Evolutionary conservation across 192 early-diverging fungal species (phyloP).

Genomic region (Gonapodya sp.): DNA sequence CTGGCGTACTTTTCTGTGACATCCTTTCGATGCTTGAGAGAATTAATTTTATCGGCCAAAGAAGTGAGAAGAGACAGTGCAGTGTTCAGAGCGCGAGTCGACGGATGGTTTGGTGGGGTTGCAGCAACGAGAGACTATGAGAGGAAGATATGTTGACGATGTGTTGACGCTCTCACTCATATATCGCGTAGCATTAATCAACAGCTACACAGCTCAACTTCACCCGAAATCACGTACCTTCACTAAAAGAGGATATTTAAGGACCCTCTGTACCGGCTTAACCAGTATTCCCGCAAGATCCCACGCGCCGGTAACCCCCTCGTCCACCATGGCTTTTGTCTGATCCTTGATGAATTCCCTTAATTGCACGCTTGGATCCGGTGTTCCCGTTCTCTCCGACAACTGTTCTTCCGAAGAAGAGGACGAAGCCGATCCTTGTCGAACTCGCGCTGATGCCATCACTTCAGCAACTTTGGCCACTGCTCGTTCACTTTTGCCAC

Average conservation of each 20-base stretch:
- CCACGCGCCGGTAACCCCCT: slow-evolving; percentile 43
- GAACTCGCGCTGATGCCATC: background rate
- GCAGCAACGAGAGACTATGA: background rate
- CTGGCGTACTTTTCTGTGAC: slow-evolving; percentile 66
- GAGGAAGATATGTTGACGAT: no score
- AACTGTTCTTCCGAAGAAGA: background rate
- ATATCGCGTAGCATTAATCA: background rate
- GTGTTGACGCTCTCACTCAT: no score
- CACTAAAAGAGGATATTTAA: slow-evolving; percentile 89
- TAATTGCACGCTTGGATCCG: background rate
- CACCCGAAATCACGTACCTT: no score
- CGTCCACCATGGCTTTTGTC: background rate
- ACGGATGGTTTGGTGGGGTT: background rate
- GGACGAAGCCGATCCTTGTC: background rate
- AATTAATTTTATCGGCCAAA: slow-evolving; percentile 68
- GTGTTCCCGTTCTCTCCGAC: background rate
- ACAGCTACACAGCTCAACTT: no score
- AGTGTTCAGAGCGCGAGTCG: background rate
- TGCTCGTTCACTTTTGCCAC: background rate
- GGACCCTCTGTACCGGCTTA: slow-evolving; percentile 94
- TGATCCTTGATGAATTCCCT: background rate
- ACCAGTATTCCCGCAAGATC: slow-evolving; percentile 84
- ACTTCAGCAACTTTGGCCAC: background rate
- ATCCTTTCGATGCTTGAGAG: slow-evolving; percentile 77
- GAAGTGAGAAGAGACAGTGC: background rate